A percentile compares a stretch with the other conserved stretches of the same genome.
phyloP scores from a whole-genome alignment of 2,329 filamentous ascomycete genomes.

The Arthroderma sp. region DNA sequence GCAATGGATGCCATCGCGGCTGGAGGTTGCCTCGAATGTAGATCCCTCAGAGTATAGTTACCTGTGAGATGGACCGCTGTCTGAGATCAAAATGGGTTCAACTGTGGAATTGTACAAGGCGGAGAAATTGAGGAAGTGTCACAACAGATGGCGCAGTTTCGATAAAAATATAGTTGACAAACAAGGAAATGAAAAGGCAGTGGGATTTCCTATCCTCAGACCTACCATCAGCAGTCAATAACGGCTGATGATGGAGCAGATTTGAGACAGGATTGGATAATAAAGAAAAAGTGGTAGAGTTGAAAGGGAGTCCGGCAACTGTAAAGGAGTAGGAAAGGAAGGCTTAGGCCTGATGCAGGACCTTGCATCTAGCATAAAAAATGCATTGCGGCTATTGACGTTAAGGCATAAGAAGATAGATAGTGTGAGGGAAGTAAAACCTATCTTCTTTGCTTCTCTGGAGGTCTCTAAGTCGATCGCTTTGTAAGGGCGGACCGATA shows the following conservation, averaged over 20 bases:
- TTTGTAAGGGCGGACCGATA: conserved; percentile 14
- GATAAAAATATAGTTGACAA: conserved; percentile 4
- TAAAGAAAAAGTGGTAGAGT: not conserved
- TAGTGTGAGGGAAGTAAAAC: not conserved
- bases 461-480: conserved; percentile 4
- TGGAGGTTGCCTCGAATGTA: not conserved
- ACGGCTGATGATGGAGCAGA: not conserved
- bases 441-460: not conserved
- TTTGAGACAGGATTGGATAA: not conserved
- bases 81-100: not conserved
- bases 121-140: not conserved
- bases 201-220: not conserved
- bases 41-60: not conserved
- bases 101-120: conserved; percentile 1
- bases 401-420: conserved; percentile 5
- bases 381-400: conserved; percentile 13
- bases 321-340: not conserved
- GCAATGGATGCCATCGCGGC: conserved; percentile 50
- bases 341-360: conserved; percentile 13
- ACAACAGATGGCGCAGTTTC: conserved; percentile 6
- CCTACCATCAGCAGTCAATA: not conserved
- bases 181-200: not conserved
- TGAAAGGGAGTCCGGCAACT: conserved; percentile 4
- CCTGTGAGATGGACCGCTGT: not conserved
- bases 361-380: conserved; percentile 11